phyloP scores from a whole-genome alignment of 352 stramenopile species.

The Blastocystis sp. region DNA sequence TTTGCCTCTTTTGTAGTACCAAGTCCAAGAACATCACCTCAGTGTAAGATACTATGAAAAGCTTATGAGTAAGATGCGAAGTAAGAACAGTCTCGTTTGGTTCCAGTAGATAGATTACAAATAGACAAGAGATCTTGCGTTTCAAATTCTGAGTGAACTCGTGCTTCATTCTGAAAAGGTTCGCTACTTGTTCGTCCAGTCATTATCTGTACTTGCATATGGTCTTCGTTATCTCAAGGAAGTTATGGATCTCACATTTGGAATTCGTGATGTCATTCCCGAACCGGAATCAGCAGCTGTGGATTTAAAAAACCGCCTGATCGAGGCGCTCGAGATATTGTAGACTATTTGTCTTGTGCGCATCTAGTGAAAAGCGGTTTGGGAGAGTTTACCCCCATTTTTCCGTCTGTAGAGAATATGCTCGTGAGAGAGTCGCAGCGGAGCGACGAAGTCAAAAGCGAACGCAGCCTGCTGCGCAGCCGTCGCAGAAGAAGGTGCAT shows the following conservation, averaged over 20 bases:
- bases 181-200: background rate
- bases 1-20: background rate
- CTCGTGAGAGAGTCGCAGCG: background rate
- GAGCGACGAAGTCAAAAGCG: background rate
- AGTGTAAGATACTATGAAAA: slow-evolving; percentile 44
- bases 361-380: background rate
- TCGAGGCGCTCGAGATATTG: slow-evolving; percentile 5
- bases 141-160: slow-evolving; percentile 3
- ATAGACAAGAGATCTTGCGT: slow-evolving; percentile 34
- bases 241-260: background rate
- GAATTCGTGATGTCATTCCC: background rate
- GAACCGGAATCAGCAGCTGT: background rate
- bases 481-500: background rate
- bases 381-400: slow-evolving; percentile 12
- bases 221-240: background rate
- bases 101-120: background rate
- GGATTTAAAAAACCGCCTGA: background rate
- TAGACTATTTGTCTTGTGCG: background rate
- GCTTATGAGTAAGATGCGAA: background rate
- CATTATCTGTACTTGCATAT: background rate
- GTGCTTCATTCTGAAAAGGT: slow-evolving; percentile 17
- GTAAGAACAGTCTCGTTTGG: background rate
- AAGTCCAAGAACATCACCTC: slow-evolving; percentile 4
- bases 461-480: background rate
- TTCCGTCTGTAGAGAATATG: background rate